phyloP scores from a whole-genome alignment of 768 basidiomycete species.

The Flagelloscypha sp. region DNA sequence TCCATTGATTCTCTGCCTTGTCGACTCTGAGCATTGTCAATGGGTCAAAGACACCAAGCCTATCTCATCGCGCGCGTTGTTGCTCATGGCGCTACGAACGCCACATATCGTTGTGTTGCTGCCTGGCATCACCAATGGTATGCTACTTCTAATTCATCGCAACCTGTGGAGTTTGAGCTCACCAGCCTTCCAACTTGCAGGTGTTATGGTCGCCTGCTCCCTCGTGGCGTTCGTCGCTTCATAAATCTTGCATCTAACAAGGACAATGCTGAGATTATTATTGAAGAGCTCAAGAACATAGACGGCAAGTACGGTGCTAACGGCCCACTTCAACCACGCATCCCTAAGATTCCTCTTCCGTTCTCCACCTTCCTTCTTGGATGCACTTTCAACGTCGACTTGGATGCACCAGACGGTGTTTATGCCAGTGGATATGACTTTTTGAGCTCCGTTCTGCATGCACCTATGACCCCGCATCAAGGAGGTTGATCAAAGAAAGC shows the following conservation, averaged over 20 bases:
- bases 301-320: slow-evolving; percentile 21
- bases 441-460: slow-evolving; percentile 10
- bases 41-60: slow-evolving; percentile 4
- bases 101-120: background rate
- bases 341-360: slow-evolving; percentile 23
- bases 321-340: slow-evolving; percentile 7
- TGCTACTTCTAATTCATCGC: no score
- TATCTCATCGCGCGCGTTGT: slow-evolving; percentile 2
- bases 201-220: slow-evolving; percentile 28
- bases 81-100: background rate
- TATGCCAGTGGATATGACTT: slow-evolving; percentile 15
- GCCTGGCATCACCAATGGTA: slow-evolving; percentile 6
- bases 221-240: slow-evolving; percentile 23
- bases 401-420: slow-evolving; percentile 9
- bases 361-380: slow-evolving; percentile 24
- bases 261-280: slow-evolving; percentile 28
- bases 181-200: no score
- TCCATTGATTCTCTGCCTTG: no score
- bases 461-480: no score
- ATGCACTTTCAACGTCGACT: slow-evolving; percentile 20
- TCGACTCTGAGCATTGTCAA: no score
- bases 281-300: slow-evolving; percentile 23
- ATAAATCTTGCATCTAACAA: slow-evolving; percentile 24
- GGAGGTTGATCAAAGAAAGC: no score
- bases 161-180: no score